Percentiles rank a stretch among this genome's conserved stretches.
These are phyloP conservation scores for Ophiorrhiza pumila DNA, from an alignment of 257 asterid genomes.

Conservation along the genomic window DNA sequence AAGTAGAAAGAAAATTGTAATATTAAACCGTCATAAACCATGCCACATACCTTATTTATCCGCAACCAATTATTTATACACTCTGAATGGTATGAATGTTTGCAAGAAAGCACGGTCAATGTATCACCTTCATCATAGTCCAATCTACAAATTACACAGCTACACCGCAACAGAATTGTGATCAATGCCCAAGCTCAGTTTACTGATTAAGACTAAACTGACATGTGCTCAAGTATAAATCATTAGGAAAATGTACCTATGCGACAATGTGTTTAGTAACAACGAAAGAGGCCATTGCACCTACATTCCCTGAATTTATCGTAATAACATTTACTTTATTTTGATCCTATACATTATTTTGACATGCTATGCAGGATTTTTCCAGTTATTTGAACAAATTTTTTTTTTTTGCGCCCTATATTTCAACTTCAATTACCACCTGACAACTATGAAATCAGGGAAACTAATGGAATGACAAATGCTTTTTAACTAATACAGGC, in stretches of 20 bases:
- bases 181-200: constrained; percentile 4
- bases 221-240: neutral
- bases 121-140: constrained; percentile 85
- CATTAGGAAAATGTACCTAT: neutral
- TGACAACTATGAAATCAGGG: neutral
- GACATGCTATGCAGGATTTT: neutral
- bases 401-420: neutral
- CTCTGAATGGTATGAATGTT: constrained; percentile 78
- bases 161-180: constrained; percentile 33
- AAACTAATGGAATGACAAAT: neutral
- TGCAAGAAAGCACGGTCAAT: constrained; percentile 79
- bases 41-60: constrained; percentile 68
- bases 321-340: neutral
- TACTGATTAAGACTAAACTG: neutral
- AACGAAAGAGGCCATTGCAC: neutral
- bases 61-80: constrained; percentile 80
- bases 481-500: neutral
- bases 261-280: neutral
- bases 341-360: neutral
- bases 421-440: neutral
- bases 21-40: neutral
- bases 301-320: neutral
- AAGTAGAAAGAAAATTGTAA: too few species aligned
- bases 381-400: neutral
- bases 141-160: constrained; percentile 91